Evolutionary conservation across 768 basidiomycete species (phyloP), one percentile per base, ranked within the genome.

Genomic region (Collybiopsis confluens): DNA sequence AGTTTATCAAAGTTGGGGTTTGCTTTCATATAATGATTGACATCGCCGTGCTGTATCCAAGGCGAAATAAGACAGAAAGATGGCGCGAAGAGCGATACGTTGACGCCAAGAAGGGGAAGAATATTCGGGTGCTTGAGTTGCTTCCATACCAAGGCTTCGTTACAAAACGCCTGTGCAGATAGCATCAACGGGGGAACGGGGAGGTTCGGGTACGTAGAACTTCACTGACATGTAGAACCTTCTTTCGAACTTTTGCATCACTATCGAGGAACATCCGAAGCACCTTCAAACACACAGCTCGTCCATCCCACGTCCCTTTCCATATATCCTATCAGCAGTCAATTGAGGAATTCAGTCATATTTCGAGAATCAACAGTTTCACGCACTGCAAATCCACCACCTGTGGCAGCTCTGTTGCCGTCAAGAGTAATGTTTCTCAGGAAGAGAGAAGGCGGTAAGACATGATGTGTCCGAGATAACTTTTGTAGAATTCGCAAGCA

Each of bases 121-220:
- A 45, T 24, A 45, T 45, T 45, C 10, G 45, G 45, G n/a, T 45
- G 45, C 8, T 45, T 8, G 20, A 45, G 45, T 27, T 45, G 45
- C 24, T n/a, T 21, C 45, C 45, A 45, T 4, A 45, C 16, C 20
- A 45, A 23, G 15, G 45, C 45, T 23, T 45, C 45, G 45, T 45
- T n/a, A n/a, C 45, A 45, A 27, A 45, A 45, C n/a, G 18, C 45
- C 20, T 45, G 5, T 28, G 18, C 4, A 45, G 18, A 8, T 8
- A 45, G 45, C 8, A 24, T 24, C 9, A 23, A 42, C 40, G 40
- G 21, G 36, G 20, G 21, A 9, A 44, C 21, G 10, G 9, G 10
- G 42, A n/a, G n/a, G n/a, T n/a, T 33, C 30, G 30, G 13, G 30
- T 33, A 33, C 45, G 26, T 33, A 33, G 5, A 13, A 33, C 6